Evolutionary conservation across 805 yeast genomes (phyloP).

Genomic region (Metschnikowia shivogae): DNA sequence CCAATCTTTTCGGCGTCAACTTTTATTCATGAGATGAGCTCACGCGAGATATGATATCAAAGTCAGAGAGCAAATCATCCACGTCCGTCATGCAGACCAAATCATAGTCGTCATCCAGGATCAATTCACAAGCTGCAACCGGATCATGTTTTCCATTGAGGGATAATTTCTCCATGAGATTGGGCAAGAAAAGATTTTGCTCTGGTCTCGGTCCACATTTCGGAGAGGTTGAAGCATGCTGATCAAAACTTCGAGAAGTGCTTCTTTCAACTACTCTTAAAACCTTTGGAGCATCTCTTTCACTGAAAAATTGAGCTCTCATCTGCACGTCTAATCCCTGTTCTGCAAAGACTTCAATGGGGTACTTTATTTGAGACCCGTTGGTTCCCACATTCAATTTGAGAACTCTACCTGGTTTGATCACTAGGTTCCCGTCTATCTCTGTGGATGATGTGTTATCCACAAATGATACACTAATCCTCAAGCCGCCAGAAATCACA

Average conservation of each 20-base stretch:
- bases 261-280: too few species aligned
- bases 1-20: background rate
- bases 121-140: background rate
- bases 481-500: constrained; percentile 26
- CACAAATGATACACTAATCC: constrained; percentile 28
- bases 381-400: constrained; percentile 33
- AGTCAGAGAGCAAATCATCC: constrained; percentile 30
- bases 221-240: too few species aligned
- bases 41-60: constrained; percentile 32
- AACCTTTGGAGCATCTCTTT: too few species aligned
- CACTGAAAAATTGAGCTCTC: too few species aligned
- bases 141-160: background rate
- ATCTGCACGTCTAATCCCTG: constrained; percentile 13
- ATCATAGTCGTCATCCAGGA: constrained; percentile 29
- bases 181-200: background rate
- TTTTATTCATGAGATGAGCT: background rate
- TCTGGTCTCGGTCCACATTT: background rate
- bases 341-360: constrained; percentile 27
- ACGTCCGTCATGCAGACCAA: constrained; percentile 31
- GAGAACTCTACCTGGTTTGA: constrained; percentile 26
- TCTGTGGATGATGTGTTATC: constrained; percentile 22
- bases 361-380: constrained; percentile 30
- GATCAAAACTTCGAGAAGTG: too few species aligned
- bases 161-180: background rate
- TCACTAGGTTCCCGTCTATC: constrained; percentile 29